Base-by-base conservation (phyloP, 2,329 filamentous ascomycete genomes). In the Coleophoma eucalyptorum region DNA sequence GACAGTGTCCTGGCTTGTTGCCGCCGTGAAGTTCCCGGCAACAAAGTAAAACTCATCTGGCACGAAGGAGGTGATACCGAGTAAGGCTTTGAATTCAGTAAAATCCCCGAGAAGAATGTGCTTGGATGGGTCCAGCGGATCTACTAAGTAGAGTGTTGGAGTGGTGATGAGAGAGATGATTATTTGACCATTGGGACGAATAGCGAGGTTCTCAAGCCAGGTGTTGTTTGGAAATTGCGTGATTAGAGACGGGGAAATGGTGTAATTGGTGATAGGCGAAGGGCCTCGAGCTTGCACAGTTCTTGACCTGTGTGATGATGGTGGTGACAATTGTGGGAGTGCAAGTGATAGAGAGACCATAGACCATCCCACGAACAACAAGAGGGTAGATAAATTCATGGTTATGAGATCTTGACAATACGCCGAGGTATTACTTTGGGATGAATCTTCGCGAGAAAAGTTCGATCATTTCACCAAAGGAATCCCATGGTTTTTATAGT, bases 181-280 rank as follows among this genome's bases (percentile, higher is more conserved):
- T 15, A 58, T 32, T 13, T 52, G 32, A 12, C 55, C 55, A 18
- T 58, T 54, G 8, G 49, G 37, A 18, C 55, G 55, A 16, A 58
- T 48, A 10, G 55, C 49, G 8, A 58, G 45, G 18, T 55, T 55
- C 21, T 58, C 55, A 16, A 58, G 49, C 53, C 53, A 55, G 7
- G 55, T 58, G n/a, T 43, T 40, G 18, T 43, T 46, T 19, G 53
- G 50, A 33, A 58, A 58, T 50, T 55, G 50, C 11, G 55, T 20
- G 3, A 48, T 2, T 32, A 7, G 46, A 10, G 15, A 56, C 46
- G 19, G 33, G 38, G 16, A 46, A 49, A 19, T 53, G 31, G 31
- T 51, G 46, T 19, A 19, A 41, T 8, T 16, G 2, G 18, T 38
- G 46, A 18, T 32, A 18, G 35, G 35, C 5, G 5, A 4, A n/a